These are phyloP conservation scores for Austroboletus eburneus DNA, from an alignment of 768 basidiomycete genomes.

Conservation along the genomic window DNA sequence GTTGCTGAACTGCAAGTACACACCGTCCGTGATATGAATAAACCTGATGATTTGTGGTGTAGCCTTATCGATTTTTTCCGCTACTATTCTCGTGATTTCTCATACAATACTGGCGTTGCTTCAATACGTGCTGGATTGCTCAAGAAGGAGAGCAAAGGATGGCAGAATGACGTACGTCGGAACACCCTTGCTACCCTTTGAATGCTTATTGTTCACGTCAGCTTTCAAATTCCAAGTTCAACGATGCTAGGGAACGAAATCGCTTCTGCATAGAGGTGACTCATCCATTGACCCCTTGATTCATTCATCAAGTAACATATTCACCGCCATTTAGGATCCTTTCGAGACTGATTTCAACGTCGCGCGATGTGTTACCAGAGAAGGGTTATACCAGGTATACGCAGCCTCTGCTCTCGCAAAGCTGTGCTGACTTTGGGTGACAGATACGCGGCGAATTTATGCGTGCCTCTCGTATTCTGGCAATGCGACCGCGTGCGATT, in stretches of 20 bases:
- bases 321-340: conserved; percentile 62
- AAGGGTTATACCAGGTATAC: conserved; percentile 86
- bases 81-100: conserved; percentile 91
- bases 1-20: conserved; percentile 84
- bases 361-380: conserved; percentile 91
- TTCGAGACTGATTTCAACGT: conserved; percentile 98
- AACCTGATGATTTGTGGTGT: conserved; percentile 8
- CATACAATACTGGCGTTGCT: conserved; percentile 86
- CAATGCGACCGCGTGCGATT: conserved; percentile 73
- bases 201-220: conserved; percentile 20
- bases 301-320: background rate
- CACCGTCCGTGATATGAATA: background rate
- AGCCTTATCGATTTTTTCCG: conserved; percentile 98
- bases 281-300: background rate
- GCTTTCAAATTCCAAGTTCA: conserved; percentile 53
- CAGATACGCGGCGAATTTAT: conserved; percentile 99
- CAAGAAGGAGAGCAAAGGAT: conserved; percentile 90
- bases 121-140: conserved; percentile 86
- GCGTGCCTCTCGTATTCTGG: conserved; percentile 86
- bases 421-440: background rate
- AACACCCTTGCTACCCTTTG: background rate
- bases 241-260: conserved; percentile 82
- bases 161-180: conserved; percentile 83
- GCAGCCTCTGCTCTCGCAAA: background rate
- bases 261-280: conserved; percentile 92